Percentiles rank a stretch among this genome's conserved stretches.
Conservation (phyloP, 148 eudicot species). For the Heliosperma pusillum region DNA sequence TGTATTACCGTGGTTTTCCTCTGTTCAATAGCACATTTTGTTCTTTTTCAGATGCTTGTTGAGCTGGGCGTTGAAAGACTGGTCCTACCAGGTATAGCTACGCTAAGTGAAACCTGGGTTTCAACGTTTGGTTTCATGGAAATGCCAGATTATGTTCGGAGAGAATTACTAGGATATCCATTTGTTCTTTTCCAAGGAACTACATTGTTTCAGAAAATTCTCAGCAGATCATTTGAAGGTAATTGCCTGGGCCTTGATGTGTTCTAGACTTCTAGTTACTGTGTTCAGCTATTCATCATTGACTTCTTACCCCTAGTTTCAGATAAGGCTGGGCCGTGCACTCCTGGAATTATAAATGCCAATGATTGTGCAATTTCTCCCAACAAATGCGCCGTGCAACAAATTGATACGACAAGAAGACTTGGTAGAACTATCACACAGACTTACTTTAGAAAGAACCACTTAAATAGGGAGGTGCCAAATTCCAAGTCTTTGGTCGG, state of each 20-base stretch:
- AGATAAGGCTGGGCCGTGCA: neutral
- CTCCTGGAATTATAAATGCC: conserved; percentile 7
- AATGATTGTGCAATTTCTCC: neutral
- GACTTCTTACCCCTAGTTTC: conserved; percentile 13
- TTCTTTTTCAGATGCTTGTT: conserved; percentile 41
- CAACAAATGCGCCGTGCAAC: neutral
- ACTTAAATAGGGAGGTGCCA: neutral
- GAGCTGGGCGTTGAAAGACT: conserved; percentile 48
- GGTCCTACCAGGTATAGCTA: conserved; percentile 51
- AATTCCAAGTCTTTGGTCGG: neutral
- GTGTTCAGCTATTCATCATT: neutral
- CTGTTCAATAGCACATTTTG: neutral
- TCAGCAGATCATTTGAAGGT: conserved; percentile 27
- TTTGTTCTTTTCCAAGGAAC: conserved; percentile 48
- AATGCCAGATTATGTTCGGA: conserved; percentile 31
- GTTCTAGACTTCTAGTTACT: conserved; percentile 14
- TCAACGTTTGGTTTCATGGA: conserved; percentile 45
- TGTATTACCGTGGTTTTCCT: neutral
- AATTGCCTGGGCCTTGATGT: neutral
- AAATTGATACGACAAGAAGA: neutral
- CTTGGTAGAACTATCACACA: conserved; percentile 4
- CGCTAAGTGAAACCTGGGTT: conserved; percentile 44
- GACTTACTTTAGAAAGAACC: neutral
- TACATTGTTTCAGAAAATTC: conserved; percentile 40
- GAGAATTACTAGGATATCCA: conserved; percentile 42